Base-by-base conservation (phyloP, 2,329 filamentous ascomycete species). In the Penicillium hesseltinei region DNA sequence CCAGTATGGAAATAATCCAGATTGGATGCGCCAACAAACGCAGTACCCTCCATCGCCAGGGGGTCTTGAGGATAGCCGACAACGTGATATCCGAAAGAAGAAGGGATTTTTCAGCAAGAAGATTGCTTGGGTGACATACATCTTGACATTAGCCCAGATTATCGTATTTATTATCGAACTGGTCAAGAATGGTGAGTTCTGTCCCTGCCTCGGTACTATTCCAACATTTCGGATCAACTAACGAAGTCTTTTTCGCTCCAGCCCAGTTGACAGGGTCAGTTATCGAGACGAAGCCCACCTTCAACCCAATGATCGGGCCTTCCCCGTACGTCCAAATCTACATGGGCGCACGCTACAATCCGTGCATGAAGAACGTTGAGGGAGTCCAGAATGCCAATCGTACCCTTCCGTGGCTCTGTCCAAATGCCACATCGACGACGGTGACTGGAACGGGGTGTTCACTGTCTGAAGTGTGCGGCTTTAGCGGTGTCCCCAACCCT, bases 301-400 rank as follows among this genome's bases (percentile, higher is more conserved):
- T 99, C 79, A 99, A 97, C 77, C 89, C 90, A 57, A 96, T 99
- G 91, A 96, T 99, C 69, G 94, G 94, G 0, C 94, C 94, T 1
- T 96, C 92, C 5, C 84, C 88, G 1, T 91, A 91, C 66, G 86
- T 97, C 25, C 85, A 96, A 67, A 96, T 97, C 79, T 96, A 96
- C 75, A 96, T 99, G 91, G 94, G 94, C 57, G 91, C 92, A 40
- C 88, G 94, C 60, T 99, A 90, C 71, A 85, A 89, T 3, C 91
- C 92, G 7, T 99, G 94, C 75, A 99, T 99, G 94, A 92, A 93
- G 78, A 91, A 90, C 44, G 73, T 76, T 7, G 69, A 74, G 23
- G 69, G 71, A 5, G 67, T 79, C 17, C 77, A 79, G 62, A 69
- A 79, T 56, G 64, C 66, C 29, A 64, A 62, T 4, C 51, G 66